Conservation (phyloP, 805 yeast genomes). For the Phaffomyces thermotolerans region DNA sequence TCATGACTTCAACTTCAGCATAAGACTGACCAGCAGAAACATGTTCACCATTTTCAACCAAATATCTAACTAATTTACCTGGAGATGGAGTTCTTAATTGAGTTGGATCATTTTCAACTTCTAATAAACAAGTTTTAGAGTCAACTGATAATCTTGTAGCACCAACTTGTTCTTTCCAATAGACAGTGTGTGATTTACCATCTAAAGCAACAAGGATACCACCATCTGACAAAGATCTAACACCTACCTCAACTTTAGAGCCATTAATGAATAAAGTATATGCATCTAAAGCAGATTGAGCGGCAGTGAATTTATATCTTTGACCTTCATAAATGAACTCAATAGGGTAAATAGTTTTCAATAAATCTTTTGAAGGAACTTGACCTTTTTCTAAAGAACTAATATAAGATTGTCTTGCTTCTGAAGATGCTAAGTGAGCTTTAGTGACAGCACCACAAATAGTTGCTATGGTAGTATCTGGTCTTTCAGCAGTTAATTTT, state of each 20-base stretch:
- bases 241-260: conserved; percentile 81
- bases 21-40: conserved; percentile 85
- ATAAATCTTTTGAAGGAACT: conserved; percentile 73
- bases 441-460: conserved; percentile 98
- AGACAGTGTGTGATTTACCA: conserved; percentile 90
- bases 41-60: conserved; percentile 95
- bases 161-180: conserved; percentile 96
- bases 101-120: conserved; percentile 96
- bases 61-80: conserved; percentile 89
- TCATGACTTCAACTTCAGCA: conserved; percentile 99
- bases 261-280: conserved; percentile 93
- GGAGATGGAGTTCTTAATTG: conserved; percentile 98
- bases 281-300: conserved; percentile 78
- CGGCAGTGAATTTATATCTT: conserved; percentile 91
- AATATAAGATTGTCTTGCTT: conserved; percentile 60
- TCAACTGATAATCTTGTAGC: conserved; percentile 94
- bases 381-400: conserved; percentile 90
- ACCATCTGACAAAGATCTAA: conserved; percentile 87
- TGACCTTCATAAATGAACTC: conserved; percentile 94
- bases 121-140: conserved; percentile 88
- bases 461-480: conserved; percentile 84
- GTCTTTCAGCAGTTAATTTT: conserved; percentile 94
- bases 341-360: conserved; percentile 84
- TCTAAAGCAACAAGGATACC: conserved; percentile 82
- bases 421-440: conserved; percentile 75